These are phyloP conservation scores for Epichloe hybrida DNA, from an alignment of 2,329 filamentous ascomycete genomes.

Conservation along the genomic window DNA sequence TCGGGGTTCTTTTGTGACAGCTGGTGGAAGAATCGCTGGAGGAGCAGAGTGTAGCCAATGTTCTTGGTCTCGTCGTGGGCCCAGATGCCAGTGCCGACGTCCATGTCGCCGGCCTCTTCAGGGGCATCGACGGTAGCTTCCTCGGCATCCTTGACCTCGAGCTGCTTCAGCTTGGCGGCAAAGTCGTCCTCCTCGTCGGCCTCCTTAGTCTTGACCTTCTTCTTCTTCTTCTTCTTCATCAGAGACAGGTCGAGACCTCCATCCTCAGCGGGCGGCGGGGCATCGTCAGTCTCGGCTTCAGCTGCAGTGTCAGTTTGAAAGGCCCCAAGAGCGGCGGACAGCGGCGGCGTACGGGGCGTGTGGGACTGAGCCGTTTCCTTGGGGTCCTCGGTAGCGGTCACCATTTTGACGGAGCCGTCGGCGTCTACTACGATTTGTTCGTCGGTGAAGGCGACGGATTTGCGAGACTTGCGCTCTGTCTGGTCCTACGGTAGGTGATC, in stretches of 20 bases:
- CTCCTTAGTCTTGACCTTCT: conserved; percentile 46
- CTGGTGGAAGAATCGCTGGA: conserved; percentile 86
- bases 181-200: conserved; percentile 50
- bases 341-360: too few species aligned
- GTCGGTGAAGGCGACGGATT: too few species aligned
- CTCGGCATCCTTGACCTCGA: conserved; percentile 54
- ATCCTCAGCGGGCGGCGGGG: too few species aligned
- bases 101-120: conserved; percentile 59
- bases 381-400: too few species aligned
- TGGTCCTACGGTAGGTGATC: too few species aligned
- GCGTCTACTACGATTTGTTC: too few species aligned
- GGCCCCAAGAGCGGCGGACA: too few species aligned
- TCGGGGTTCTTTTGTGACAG: conserved; percentile 95
- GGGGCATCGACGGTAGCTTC: conserved; percentile 33
- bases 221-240: conserved; percentile 90
- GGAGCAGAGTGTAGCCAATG: conserved; percentile 75
- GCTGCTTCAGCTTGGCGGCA: conserved; percentile 46
- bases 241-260: conserved; percentile 41
- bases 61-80: conserved; percentile 62
- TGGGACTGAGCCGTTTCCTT: too few species aligned
- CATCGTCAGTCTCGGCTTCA: too few species aligned
- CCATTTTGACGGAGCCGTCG: too few species aligned
- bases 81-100: conserved; percentile 84
- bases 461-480: too few species aligned
- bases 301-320: too few species aligned